These are phyloP conservation scores for Fusarium sterilihyphosum DNA, from an alignment of 2,329 filamentous ascomycete species.

Conservation along the genomic window DNA sequence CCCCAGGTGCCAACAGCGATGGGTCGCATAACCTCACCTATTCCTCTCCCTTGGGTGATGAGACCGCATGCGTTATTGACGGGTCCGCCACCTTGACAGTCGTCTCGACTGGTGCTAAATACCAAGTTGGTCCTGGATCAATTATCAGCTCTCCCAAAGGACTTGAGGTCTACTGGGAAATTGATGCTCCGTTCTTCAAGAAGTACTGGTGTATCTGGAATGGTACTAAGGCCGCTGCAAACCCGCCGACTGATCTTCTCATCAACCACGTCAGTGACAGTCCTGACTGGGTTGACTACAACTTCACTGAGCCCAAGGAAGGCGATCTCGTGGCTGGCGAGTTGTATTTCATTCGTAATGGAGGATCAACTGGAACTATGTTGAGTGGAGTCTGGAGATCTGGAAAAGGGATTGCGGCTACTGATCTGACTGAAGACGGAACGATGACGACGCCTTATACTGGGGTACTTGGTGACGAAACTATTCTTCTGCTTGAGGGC, in stretches of 20 bases:
- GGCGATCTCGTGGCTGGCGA: slow-evolving; percentile 25
- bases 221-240: not conserved
- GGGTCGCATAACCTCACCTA: not conserved
- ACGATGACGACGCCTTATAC: slow-evolving; percentile 1
- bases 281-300: slow-evolving; percentile 18
- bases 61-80: slow-evolving; percentile 5
- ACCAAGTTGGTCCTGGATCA: not conserved
- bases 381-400: slow-evolving; percentile 6
- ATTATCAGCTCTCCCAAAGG: slow-evolving; percentile 11
- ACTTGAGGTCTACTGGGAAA: not conserved
- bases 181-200: slow-evolving; percentile 5
- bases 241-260: not conserved
- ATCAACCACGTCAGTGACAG: slow-evolving; percentile 15
- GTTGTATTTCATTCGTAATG: slow-evolving; percentile 19
- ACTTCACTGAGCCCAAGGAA: slow-evolving; percentile 27
- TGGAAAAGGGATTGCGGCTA: not conserved
- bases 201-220: slow-evolving; percentile 16
- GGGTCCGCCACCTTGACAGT: not conserved
- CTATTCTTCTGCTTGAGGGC: not conserved
- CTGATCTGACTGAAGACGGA: not conserved
- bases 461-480: not conserved
- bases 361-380: slow-evolving; percentile 13
- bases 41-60: not conserved
- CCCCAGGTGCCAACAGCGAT: not conserved
- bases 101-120: not conserved